Base-by-base conservation (phyloP, 164 flowering plant species). In the Dillenia turbinata region DNA sequence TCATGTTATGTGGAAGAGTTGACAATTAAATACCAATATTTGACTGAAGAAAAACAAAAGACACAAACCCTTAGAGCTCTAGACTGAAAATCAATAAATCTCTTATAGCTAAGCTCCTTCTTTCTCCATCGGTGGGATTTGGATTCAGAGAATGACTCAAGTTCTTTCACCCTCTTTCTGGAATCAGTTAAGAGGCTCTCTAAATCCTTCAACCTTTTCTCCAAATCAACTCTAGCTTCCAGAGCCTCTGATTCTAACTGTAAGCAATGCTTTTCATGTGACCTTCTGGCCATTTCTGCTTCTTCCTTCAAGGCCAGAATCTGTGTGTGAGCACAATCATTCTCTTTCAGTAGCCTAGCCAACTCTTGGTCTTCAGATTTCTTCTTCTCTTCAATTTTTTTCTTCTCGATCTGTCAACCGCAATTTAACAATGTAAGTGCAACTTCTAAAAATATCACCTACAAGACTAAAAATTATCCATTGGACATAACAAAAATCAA, bases 281-380 rank as follows among this genome's bases (percentile, higher is more conserved):
- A 71, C 59, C 19, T 71, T 73, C 75, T 88, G 16, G 74, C 61
- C 52, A 46, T 43, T 66, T 84, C 83, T 16, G 89, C 47, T 60
- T 90, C 88, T 60, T 85, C 74, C 62, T 77, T 83, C 13, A 90
- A 68, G n/a, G 61, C 65, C 17, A 69, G 71, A 63, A 87, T 77
- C 67, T 81, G 80, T 55, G 44, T 66, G 63, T 81, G 86, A 68
- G 63, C 65, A 16, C 57, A 64, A 46, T 76, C 78, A 63, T 81
- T 89, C 68, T 89, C 95, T 59, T 87, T 78, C 73, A 60, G 75
- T 62, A 89, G 55, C 62, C 69, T 75, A 54, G 73, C 63, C 52
- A 78, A 60, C 67, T 88, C 87, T 61, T 75, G 75, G 62, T 91
- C 90, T 68, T 80, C 90, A 59, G 74, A 75, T 77, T 81, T 83